phyloP scores from a whole-genome alignment of 352 stramenopile genomes.

The Phytophthora pini region DNA sequence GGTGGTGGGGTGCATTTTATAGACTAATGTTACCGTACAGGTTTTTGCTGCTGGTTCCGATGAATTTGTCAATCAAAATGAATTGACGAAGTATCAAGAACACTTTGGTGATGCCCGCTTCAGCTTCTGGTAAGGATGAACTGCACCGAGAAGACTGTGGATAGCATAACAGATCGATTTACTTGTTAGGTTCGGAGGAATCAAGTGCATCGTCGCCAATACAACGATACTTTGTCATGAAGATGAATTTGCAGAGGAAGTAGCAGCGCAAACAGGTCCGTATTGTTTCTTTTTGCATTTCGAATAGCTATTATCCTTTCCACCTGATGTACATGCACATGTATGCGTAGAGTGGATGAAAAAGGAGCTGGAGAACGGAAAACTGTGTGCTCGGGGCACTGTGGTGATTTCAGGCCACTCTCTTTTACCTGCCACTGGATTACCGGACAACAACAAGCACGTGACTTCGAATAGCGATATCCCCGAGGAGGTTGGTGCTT shows the following conservation, averaged over 20 bases:
- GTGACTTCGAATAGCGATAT: slow-evolving; percentile 6
- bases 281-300: not conserved
- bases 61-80: slow-evolving; percentile 18
- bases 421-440: slow-evolving; percentile 14
- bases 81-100: slow-evolving; percentile 44
- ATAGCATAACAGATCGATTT: not conserved
- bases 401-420: slow-evolving; percentile 63
- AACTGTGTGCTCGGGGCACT: slow-evolving; percentile 74
- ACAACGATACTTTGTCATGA: slow-evolving; percentile 48
- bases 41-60: slow-evolving; percentile 58
- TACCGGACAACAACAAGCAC: slow-evolving; percentile 26
- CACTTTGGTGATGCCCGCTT: slow-evolving; percentile 74
- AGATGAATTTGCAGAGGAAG: slow-evolving; percentile 35
- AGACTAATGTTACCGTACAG: slow-evolving; percentile 27
- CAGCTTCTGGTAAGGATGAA: slow-evolving; percentile 72
- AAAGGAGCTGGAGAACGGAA: slow-evolving; percentile 84
- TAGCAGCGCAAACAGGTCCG: slow-evolving; percentile 63
- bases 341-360: slow-evolving; percentile 65
- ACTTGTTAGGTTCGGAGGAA: slow-evolving; percentile 64
- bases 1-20: not conserved
- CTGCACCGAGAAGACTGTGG: not conserved
- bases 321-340: not conserved
- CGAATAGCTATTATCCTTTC: too few relatives aligned
- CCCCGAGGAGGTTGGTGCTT: slow-evolving; percentile 32
- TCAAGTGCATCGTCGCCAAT: slow-evolving; percentile 85